These are phyloP conservation scores for Vigna hirtella DNA, from an alignment of 306 rosid genomes.

Conservation along the genomic window DNA sequence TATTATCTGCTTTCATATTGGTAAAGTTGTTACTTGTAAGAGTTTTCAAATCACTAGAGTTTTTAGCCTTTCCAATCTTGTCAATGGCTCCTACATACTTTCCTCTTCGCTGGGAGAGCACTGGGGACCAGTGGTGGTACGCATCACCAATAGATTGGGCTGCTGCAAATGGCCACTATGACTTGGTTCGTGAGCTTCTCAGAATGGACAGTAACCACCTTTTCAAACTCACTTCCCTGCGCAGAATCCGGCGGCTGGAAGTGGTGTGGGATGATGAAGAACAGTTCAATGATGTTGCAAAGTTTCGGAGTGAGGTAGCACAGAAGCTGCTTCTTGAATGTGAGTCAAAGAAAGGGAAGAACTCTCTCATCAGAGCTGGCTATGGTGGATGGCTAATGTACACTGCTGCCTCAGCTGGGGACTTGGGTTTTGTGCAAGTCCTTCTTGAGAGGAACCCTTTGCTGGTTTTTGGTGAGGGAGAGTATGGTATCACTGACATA, in stretches of 20 bases:
- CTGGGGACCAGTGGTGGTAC: conserved; percentile 99
- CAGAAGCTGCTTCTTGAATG: conserved; percentile 71
- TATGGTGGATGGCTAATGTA: conserved; percentile 98
- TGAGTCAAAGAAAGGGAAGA: conserved; percentile 68
- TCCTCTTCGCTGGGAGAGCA: conserved; percentile 99
- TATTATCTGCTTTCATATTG: conserved; percentile 8
- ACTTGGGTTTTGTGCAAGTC: conserved; percentile 58
- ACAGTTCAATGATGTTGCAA: conserved; percentile 77
- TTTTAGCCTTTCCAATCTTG: conserved; percentile 38
- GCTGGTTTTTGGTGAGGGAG: conserved; percentile 55
- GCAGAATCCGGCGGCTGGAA: conserved; percentile 90
- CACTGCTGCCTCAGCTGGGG: conserved; percentile 98
- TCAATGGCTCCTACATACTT: conserved; percentile 86
- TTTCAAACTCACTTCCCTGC: conserved; percentile 89
- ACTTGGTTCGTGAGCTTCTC: conserved; percentile 85
- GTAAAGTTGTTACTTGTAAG: not conserved
- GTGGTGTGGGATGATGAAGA: conserved; percentile 96
- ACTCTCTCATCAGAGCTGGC: conserved; percentile 79
- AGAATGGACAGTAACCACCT: conserved; percentile 87
- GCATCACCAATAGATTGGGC: conserved; percentile 98
- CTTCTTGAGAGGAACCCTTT: conserved; percentile 54
- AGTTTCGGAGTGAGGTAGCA: conserved; percentile 74
- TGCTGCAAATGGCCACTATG: conserved; percentile 96
- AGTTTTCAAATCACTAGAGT: conserved; percentile 14
- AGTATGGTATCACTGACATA: conserved; percentile 53